These are phyloP conservation scores for Drosera capensis DNA, from an alignment of 148 eudicot genomes.

Conservation along the genomic window DNA sequence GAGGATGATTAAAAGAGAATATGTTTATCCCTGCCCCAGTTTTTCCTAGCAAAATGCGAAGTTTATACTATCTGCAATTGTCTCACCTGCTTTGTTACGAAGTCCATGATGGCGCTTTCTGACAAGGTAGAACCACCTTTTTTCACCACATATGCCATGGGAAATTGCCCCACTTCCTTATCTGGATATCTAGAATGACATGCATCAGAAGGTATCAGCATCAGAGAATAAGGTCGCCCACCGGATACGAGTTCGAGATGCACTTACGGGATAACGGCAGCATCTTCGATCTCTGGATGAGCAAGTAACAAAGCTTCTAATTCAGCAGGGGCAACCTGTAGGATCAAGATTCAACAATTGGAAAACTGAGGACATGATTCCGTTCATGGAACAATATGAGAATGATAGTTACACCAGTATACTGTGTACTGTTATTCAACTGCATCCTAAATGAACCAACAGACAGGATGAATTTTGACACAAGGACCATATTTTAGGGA, in stretches of 20 bases:
- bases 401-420: too few species aligned
- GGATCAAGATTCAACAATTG: not conserved
- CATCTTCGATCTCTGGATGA: slow-evolving; percentile 69
- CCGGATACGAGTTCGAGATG: too few species aligned
- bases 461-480: too few species aligned
- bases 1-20: too few species aligned
- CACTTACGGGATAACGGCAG: slow-evolving; percentile 95
- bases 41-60: too few species aligned
- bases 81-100: slow-evolving; percentile 65
- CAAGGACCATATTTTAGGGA: too few species aligned
- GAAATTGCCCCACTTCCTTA: slow-evolving; percentile 69
- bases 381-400: too few species aligned
- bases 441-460: too few species aligned
- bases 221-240: too few species aligned
- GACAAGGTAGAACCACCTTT: slow-evolving; percentile 41
- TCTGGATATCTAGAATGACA: slow-evolving; percentile 60
- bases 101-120: slow-evolving; percentile 58
- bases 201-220: not conserved
- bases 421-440: too few species aligned
- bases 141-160: slow-evolving; percentile 92
- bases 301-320: slow-evolving; percentile 73
- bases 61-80: not conserved
- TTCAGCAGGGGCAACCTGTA: slow-evolving; percentile 83
- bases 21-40: too few species aligned
- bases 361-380: not conserved